Evolutionary conservation across 441 rosid genomes (phyloP).

Genomic region (Pelargonium cotyledonis): DNA sequence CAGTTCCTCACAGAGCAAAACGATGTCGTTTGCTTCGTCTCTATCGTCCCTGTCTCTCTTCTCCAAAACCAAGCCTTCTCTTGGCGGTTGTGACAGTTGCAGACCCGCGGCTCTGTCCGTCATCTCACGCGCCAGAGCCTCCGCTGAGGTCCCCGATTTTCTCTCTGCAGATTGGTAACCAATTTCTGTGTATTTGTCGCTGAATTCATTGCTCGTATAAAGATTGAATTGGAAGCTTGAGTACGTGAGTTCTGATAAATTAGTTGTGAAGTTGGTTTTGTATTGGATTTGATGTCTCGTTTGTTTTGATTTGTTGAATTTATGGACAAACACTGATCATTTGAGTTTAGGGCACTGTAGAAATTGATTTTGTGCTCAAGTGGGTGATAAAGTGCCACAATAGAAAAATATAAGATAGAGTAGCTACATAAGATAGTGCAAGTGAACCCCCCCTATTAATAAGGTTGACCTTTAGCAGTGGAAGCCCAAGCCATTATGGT

Average conservation of each 20-base stretch:
- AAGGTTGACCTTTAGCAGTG: too few species aligned
- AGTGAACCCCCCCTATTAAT: too few species aligned
- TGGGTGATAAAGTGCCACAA: too few species aligned
- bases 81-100: slow-evolving; percentile 18
- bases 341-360: too few species aligned
- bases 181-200: not conserved
- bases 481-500: too few species aligned
- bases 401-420: too few species aligned
- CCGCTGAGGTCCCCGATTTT: slow-evolving; percentile 76
- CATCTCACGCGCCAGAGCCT: slow-evolving; percentile 43
- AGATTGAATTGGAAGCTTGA: not conserved
- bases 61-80: slow-evolving; percentile 32
- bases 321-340: too few species aligned
- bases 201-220: not conserved
- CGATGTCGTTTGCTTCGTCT: slow-evolving; percentile 51
- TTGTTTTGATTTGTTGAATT: too few species aligned
- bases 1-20: not conserved
- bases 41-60: slow-evolving; percentile 27
- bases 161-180: slow-evolving; percentile 72
- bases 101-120: slow-evolving; percentile 21
- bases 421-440: too few species aligned
- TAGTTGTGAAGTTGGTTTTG: too few species aligned
- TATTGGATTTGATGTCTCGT: too few species aligned
- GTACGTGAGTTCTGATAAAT: not conserved
- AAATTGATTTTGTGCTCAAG: too few species aligned